Percentiles rank a stretch among this genome's conserved stretches.
These are phyloP conservation scores for Xylaria sp. DNA, from an alignment of 2,329 filamentous ascomycete genomes.

Conservation along the genomic window DNA sequence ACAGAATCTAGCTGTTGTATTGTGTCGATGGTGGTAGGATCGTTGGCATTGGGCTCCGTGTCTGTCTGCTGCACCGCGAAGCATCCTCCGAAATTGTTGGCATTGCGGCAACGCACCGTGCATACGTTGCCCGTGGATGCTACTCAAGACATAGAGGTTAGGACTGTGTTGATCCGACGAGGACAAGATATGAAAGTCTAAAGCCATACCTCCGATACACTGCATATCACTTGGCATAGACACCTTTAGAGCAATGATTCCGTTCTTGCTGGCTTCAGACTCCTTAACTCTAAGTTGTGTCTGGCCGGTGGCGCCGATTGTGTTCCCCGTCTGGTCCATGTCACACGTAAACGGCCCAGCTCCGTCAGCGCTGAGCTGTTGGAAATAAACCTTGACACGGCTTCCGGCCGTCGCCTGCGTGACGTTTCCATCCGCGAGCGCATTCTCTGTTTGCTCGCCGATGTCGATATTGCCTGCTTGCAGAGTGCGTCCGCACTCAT, in stretches of 20 bases:
- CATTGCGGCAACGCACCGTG: slow-evolving; percentile 56
- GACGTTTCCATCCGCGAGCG: slow-evolving; percentile 47
- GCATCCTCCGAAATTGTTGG: slow-evolving; percentile 54
- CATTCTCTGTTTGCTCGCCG: slow-evolving; percentile 50
- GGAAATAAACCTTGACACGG: slow-evolving; percentile 62
- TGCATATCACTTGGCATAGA: slow-evolving; percentile 51
- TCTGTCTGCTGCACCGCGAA: slow-evolving; percentile 58
- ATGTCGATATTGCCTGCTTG: slow-evolving; percentile 60
- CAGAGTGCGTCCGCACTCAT: slow-evolving; percentile 62
- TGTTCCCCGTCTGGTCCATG: slow-evolving; percentile 51
- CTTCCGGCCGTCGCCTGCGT: slow-evolving; percentile 59
- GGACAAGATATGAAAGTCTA: background rate
- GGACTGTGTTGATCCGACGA: background rate
- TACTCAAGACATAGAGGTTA: slow-evolving; percentile 31
- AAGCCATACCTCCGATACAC: slow-evolving; percentile 50
- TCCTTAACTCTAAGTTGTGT: slow-evolving; percentile 55
- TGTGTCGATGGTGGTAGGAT: slow-evolving; percentile 51
- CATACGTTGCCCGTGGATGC: slow-evolving; percentile 58
- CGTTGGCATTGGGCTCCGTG: slow-evolving; percentile 46
- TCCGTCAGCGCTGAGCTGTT: slow-evolving; percentile 54
- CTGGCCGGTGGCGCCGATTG: slow-evolving; percentile 55
- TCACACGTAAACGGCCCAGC: slow-evolving; percentile 55
- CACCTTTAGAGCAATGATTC: slow-evolving; percentile 50
- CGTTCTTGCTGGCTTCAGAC: slow-evolving; percentile 48
- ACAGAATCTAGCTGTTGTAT: slow-evolving; percentile 54